Percentiles rank a stretch among this genome's conserved stretches.
Conservation (phyloP, 352 stramenopile genomes). For the Phytophthora vignae region DNA sequence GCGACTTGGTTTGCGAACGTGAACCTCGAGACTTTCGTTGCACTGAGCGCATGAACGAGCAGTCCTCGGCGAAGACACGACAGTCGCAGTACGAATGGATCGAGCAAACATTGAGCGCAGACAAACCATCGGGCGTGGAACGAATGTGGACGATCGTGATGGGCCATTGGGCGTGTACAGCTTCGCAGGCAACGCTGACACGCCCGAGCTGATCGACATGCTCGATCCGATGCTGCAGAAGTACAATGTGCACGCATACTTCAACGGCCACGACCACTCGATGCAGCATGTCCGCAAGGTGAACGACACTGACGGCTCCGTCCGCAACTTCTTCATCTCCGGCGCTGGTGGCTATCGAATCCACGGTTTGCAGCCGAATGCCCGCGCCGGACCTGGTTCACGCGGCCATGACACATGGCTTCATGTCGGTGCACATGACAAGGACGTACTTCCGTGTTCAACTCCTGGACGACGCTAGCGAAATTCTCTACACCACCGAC, state of each 20-base stretch:
- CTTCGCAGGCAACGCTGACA: conserved; percentile 85
- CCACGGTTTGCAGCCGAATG: conserved; percentile 71
- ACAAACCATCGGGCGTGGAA: conserved; percentile 70
- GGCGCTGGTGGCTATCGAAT: conserved; percentile 81
- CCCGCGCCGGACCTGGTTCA: conserved; percentile 78
- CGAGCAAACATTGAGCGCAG: conserved; percentile 61
- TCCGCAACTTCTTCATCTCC: conserved; percentile 82
- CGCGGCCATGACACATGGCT: conserved; percentile 84
- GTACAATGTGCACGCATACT: conserved; percentile 89
- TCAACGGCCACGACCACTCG: conserved; percentile 88
- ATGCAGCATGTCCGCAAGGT: conserved; percentile 82
- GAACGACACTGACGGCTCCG: conserved; percentile 40
- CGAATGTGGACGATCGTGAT: conserved; percentile 89
- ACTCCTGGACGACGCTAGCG: conserved; percentile 68
- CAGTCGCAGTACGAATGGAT: conserved; percentile 84
- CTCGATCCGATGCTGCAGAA: conserved; percentile 82
- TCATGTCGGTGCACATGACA: conserved; percentile 84
- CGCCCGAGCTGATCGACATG: conserved; percentile 73
- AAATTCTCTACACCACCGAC: conserved; percentile 87
- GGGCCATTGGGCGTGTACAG: conserved; percentile 88
- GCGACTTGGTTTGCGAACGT: conserved; percentile 84
- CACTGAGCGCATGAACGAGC: conserved; percentile 78
- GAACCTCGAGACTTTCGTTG: conserved; percentile 82
- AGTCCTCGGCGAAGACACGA: conserved; percentile 68
- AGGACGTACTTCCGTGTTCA: conserved; percentile 75